These are phyloP conservation scores for Quercus aquifolioides DNA, from an alignment of 306 rosid species.

Conservation along the genomic window DNA sequence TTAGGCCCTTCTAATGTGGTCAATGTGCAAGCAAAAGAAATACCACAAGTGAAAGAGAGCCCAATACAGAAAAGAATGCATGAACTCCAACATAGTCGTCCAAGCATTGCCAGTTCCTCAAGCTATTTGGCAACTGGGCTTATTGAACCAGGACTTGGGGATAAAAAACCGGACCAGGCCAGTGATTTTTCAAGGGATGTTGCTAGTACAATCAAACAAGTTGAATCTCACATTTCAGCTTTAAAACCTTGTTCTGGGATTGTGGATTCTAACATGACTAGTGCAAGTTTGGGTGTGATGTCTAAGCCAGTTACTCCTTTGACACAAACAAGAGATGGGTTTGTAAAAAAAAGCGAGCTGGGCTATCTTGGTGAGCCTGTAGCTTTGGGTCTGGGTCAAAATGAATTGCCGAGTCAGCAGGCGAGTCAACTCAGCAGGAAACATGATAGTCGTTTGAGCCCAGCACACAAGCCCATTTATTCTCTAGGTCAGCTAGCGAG, in stretches of 20 bases:
- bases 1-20: constrained; percentile 8
- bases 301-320: constrained; percentile 5
- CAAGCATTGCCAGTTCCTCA: constrained; percentile 16
- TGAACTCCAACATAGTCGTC: constrained; percentile 14
- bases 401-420: constrained; percentile 14
- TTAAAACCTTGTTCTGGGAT: constrained; percentile 38
- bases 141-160: constrained; percentile 16
- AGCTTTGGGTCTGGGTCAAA: constrained; percentile 1
- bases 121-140: not conserved
- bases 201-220: constrained; percentile 39
- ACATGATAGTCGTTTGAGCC: constrained; percentile 10
- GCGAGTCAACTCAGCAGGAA: constrained; percentile 12
- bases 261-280: constrained; percentile 3
- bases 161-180: constrained; percentile 6
- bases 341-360: not conserved
- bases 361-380: constrained; percentile 5
- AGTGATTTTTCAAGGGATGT: constrained; percentile 45
- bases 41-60: constrained; percentile 3
- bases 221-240: constrained; percentile 63
- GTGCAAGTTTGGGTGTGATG: constrained; percentile 5
- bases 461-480: constrained; percentile 11
- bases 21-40: constrained; percentile 17
- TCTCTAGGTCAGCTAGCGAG: constrained; percentile 11
- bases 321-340: constrained; percentile 7
- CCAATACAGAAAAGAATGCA: not conserved